Base-by-base conservation (phyloP, 2,329 filamentous ascomycete species). In the Elsinoe ampelina region DNA sequence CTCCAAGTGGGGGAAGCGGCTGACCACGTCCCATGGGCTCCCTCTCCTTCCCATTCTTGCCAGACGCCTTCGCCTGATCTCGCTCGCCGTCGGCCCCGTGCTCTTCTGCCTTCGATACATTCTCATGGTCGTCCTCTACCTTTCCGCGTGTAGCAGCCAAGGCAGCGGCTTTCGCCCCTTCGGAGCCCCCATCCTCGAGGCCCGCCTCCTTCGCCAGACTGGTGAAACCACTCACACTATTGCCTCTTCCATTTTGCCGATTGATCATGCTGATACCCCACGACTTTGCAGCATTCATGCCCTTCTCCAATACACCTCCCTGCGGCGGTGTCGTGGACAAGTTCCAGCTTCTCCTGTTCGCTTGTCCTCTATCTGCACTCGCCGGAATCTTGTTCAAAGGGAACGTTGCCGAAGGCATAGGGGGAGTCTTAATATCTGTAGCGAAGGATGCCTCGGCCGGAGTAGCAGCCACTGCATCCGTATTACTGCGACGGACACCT, bases 1-100 rank as follows among this genome's bases (percentile, higher is more conserved):
- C 84, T 1, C 89, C 90, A 2, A 86, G 87, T 7, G 89, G 89
- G 47, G 89, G 89, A 15, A 95, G 74, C 1, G 89, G 89, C 63
- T 86, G 85, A 0, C 89, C 89, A 38, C 89, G 80, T 1, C 90
- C 90, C 75, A 95, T 89, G 1, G 89, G 89, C 63, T 88, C 59
- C 34, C 58, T 58, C 19, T 38, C 57, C 48, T 48, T 57, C 10
- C 17, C 15, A 2, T 11, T 7, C 30, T 39, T 38, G 12, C 32
- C 15, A 2, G 34, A 7, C 38, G 48, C 6, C 22, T n/a, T 15
- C 13, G 17, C 45, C 34, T 30, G 22, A 15, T 11, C 32, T 2
- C 12, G 15, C 3, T 34, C 26, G 7, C n/a, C 13, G 4, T 4
- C 13, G 13, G 36, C 22, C 4, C 11, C 13, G 39, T 55, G 2